These are phyloP conservation scores for Cutaneotrichosporon sp. DNA, from an alignment of 1,284 basidiomycete genomes.

Conservation along the genomic window DNA sequence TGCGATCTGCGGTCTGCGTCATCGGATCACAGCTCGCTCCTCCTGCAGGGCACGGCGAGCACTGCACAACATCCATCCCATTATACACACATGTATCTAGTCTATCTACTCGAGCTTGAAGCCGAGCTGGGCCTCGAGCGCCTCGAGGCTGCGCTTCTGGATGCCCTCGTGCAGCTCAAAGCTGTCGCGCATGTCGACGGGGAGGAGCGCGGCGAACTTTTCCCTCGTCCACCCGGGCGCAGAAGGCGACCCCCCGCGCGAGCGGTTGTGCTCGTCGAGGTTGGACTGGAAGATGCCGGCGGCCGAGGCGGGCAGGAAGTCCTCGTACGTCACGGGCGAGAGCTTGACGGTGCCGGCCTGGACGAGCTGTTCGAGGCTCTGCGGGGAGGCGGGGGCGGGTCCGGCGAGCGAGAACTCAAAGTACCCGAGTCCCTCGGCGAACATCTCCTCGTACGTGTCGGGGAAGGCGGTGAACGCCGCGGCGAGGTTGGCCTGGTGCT, in stretches of 20 bases:
- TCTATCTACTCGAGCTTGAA: slow-evolving; percentile 9
- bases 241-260: slow-evolving; percentile 18
- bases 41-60: not conserved
- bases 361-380: slow-evolving; percentile 32
- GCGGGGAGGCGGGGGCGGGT: not conserved
- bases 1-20: not conserved
- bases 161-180: slow-evolving; percentile 35
- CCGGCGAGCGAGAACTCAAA: slow-evolving; percentile 34
- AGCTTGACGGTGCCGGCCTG: slow-evolving; percentile 37
- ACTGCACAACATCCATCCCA: slow-evolving; percentile 10
- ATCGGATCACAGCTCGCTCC: not conserved
- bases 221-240: slow-evolving; percentile 18
- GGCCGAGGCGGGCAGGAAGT: slow-evolving; percentile 55
- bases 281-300: slow-evolving; percentile 57
- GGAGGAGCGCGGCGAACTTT: slow-evolving; percentile 30
- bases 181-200: slow-evolving; percentile 28
- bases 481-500: slow-evolving; percentile 42
- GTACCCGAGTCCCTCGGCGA: slow-evolving; percentile 39
- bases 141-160: slow-evolving; percentile 19
- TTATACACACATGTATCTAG: slow-evolving; percentile 3
- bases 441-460: slow-evolving; percentile 38
- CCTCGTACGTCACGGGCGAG: slow-evolving; percentile 54
- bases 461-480: slow-evolving; percentile 39
- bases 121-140: slow-evolving; percentile 17
- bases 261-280: slow-evolving; percentile 31